Evolutionary conservation across 192 early-diverging fungal species (phyloP).

Genomic region (Chytriomyces hyalinus): DNA sequence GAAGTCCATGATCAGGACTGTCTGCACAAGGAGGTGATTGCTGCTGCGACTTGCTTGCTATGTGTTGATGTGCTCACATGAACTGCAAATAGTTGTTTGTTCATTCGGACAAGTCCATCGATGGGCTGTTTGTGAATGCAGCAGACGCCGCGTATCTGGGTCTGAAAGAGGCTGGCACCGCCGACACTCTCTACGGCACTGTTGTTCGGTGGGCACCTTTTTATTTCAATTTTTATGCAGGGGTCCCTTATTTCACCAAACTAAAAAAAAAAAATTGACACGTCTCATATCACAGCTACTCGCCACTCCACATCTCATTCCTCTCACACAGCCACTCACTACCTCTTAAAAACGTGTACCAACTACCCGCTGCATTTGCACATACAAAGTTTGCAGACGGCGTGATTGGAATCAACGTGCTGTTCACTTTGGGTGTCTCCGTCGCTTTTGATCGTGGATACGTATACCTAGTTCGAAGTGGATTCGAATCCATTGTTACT

Average conservation of each 20-base stretch:
- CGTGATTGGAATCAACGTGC: constrained; percentile 18
- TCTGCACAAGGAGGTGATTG: constrained; percentile 10
- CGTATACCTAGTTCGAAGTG: constrained; percentile 20
- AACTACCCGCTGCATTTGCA: constrained; percentile 11
- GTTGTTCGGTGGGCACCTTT: constrained; percentile 17
- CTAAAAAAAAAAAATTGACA: no score
- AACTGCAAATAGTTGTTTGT: constrained; percentile 6
- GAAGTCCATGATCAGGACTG: constrained; percentile 20
- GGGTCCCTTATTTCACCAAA: no score
- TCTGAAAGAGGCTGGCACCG: constrained; percentile 11
- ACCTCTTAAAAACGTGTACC: constrained; percentile 15
- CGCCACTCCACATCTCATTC: constrained; percentile 29
- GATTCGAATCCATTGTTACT: not conserved
- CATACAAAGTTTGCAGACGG: constrained; percentile 9
- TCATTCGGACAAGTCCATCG: constrained; percentile 29
- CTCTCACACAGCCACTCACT: constrained; percentile 24
- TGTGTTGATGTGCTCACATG: not conserved
- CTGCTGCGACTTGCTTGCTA: not conserved
- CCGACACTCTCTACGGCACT: constrained; percentile 11
- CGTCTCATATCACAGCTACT: not conserved
- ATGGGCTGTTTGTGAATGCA: constrained; percentile 13
- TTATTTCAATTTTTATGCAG: not conserved
- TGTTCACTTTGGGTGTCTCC: constrained; percentile 16
- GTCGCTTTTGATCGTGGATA: constrained; percentile 29
- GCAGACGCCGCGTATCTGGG: constrained; percentile 8